A percentile compares a stretch with the other conserved stretches of the same genome.
phyloP scores from a whole-genome alignment of 139 green algal species.

The Chlamydomonas urium region DNA sequence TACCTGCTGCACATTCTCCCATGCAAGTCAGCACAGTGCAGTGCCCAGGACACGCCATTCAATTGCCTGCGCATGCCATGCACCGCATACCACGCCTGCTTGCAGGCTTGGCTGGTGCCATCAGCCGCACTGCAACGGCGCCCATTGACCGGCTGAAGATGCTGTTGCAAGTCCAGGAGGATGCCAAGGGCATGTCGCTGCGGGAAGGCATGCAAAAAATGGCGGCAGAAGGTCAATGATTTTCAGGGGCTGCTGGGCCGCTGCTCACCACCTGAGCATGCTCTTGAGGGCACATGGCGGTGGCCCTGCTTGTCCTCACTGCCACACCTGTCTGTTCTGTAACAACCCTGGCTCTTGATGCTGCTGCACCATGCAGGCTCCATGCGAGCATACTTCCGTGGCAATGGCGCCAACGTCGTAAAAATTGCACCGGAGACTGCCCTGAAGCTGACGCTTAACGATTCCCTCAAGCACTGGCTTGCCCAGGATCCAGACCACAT shows the following conservation, averaged over 20 bases:
- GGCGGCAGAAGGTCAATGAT: slow-evolving; percentile 63
- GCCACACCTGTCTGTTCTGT: neutral
- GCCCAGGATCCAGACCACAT: slow-evolving; percentile 55
- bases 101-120: slow-evolving; percentile 76
- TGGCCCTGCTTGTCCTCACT: neutral
- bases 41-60: neutral
- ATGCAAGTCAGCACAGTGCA: neutral
- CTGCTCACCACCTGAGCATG: neutral
- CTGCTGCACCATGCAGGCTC: slow-evolving; percentile 46
- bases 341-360: neutral
- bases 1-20: too few species aligned
- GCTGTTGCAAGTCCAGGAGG: slow-evolving; percentile 80
- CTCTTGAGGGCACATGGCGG: neutral
- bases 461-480: slow-evolving; percentile 65
- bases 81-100: neutral
- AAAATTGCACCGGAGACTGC: slow-evolving; percentile 89
- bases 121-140: slow-evolving; percentile 83
- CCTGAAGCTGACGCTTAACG: slow-evolving; percentile 79
- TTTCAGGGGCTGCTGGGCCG: neutral
- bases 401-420: slow-evolving; percentile 86
- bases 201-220: slow-evolving; percentile 62
- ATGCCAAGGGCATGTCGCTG: slow-evolving; percentile 52
- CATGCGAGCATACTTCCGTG: slow-evolving; percentile 72
- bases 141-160: slow-evolving; percentile 93
- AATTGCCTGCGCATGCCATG: neutral